A percentile compares a stretch with the other conserved stretches of the same genome.
Conservation (phyloP, 2,329 filamentous ascomycete genomes). For the Cladosporium colombiae region DNA sequence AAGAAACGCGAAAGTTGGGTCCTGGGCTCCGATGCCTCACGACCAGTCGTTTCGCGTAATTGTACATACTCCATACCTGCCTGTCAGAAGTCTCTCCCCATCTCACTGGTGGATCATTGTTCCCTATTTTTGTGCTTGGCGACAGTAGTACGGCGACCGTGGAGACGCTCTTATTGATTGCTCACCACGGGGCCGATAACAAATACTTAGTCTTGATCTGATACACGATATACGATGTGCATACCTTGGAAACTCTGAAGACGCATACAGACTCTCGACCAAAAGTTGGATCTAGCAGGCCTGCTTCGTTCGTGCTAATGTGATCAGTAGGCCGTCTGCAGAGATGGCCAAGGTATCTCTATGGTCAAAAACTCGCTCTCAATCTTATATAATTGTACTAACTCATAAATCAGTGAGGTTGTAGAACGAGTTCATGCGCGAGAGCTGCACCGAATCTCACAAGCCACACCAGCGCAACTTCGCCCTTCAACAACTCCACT, state of each 20-base stretch:
- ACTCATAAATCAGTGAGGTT: neutral
- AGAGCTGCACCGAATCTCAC: neutral
- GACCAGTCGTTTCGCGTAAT: neutral
- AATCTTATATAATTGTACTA: neutral
- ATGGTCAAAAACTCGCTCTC: neutral
- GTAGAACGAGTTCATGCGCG: neutral
- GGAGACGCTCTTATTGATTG: neutral
- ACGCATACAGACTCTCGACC: neutral
- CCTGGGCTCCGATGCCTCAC: neutral
- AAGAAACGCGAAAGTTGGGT: neutral
- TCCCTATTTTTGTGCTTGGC: neutral
- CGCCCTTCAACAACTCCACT: neutral
- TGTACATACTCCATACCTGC: neutral
- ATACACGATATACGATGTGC: neutral
- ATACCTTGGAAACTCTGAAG: neutral
- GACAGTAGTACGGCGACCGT: neutral
- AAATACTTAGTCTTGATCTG: too few relatives aligned
- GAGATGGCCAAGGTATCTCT: neutral
- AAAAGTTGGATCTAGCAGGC: neutral
- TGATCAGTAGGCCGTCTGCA: neutral
- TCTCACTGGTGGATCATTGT: neutral
- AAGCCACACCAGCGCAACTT: neutral
- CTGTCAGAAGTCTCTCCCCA: neutral
- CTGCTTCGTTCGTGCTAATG: neutral
- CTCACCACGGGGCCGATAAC: neutral